Conservation (phyloP, 495 filamentous ascomycete genomes). For the Pseudotulostoma volvatum region DNA sequence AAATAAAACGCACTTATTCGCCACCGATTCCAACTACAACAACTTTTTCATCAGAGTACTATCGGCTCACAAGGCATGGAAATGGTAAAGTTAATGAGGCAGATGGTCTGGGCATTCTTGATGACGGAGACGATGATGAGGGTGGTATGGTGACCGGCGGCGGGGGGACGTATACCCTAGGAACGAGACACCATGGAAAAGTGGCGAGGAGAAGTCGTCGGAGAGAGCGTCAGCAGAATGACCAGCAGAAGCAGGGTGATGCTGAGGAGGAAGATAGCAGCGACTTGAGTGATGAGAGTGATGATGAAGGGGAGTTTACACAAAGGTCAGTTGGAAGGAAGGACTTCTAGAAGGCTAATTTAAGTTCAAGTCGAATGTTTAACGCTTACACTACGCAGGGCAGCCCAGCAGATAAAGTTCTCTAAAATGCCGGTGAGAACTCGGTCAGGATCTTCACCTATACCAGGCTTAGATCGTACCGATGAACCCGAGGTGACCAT, state of each 20-base stretch:
- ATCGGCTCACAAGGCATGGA: constrained; percentile 21
- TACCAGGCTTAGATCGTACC: constrained; percentile 37
- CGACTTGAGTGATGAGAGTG: constrained; percentile 89
- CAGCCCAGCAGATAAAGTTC: constrained; percentile 77
- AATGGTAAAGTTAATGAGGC: constrained; percentile 15
- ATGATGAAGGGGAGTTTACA: constrained; percentile 57
- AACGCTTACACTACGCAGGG: constrained; percentile 21
- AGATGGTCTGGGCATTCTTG: constrained; percentile 23
- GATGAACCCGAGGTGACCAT: constrained; percentile 39
- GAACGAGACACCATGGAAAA: constrained; percentile 40
- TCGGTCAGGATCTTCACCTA: constrained; percentile 76
- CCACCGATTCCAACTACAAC: constrained; percentile 83
- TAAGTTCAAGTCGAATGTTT: neutral
- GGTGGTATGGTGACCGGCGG: constrained; percentile 66
- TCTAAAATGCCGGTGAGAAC: constrained; percentile 82
- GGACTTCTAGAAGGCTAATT: too few relatives aligned
- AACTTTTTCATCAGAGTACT: constrained; percentile 68
- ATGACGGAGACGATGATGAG: constrained; percentile 67
- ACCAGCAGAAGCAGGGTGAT: constrained; percentile 48
- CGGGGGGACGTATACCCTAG: constrained; percentile 53
- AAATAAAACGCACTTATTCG: constrained; percentile 79
- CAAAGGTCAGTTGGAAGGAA: constrained; percentile 22
- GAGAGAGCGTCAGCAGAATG: constrained; percentile 28
- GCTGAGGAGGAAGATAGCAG: constrained; percentile 94
- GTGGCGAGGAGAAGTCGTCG: constrained; percentile 29